These are phyloP conservation scores for Arctium lappa DNA, from an alignment of 129 eudicot genomes.

Conservation along the genomic window DNA sequence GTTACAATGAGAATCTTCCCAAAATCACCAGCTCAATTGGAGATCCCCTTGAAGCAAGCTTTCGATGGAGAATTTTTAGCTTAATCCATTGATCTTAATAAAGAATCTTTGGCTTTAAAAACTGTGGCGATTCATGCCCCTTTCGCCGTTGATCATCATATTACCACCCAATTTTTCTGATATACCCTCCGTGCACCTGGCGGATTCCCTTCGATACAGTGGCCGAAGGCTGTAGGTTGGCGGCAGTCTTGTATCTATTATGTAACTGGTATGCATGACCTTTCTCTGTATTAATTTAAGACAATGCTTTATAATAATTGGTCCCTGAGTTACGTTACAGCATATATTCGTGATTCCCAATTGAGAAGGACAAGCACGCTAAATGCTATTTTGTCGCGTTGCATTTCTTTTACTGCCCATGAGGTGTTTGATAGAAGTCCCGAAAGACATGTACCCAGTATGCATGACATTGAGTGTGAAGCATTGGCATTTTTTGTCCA, in stretches of 20 bases:
- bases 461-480: not conserved
- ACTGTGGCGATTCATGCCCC: too few species aligned
- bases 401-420: conserved; percentile 13
- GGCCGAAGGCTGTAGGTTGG: not conserved
- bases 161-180: too few species aligned
- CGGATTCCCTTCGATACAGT: not conserved
- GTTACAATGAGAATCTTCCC: not conserved
- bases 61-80: too few species aligned
- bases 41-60: not conserved
- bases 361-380: not conserved
- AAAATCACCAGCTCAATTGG: not conserved
- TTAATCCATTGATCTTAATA: too few species aligned
- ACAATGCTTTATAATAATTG: conserved; percentile 6
- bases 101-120: too few species aligned
- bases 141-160: too few species aligned
- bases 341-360: not conserved
- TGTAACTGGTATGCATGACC: not conserved
- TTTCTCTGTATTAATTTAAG: not conserved
- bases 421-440: conserved; percentile 26
- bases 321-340: not conserved
- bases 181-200: too few species aligned
- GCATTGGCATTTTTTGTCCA: not conserved
- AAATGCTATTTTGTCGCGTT: not conserved
- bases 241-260: not conserved
- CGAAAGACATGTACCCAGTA: not conserved